Evolutionary conservation across 257 asterid genomes (phyloP).

Genomic region (Craterostigma plantagineum): DNA sequence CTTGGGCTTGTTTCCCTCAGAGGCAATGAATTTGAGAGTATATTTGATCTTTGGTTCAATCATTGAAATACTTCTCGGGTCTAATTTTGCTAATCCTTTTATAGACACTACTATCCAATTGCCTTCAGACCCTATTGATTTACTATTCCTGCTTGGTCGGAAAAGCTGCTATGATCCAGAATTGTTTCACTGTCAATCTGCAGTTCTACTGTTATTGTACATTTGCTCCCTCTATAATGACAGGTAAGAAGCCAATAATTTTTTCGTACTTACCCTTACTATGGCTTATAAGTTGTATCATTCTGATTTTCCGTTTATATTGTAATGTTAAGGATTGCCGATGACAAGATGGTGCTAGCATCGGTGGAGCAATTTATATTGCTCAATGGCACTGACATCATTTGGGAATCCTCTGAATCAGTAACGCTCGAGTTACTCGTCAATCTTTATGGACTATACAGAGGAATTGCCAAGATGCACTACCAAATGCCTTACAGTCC

Average conservation of each 20-base stretch:
- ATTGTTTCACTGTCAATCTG: constrained; percentile 47
- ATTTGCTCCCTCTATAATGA: constrained; percentile 65
- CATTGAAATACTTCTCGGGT: constrained; percentile 49
- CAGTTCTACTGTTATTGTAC: constrained; percentile 53
- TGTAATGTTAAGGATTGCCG: constrained; percentile 43
- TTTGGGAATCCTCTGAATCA: constrained; percentile 20
- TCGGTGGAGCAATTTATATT: constrained; percentile 85
- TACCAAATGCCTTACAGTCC: constrained; percentile 80
- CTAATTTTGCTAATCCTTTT: constrained; percentile 48
- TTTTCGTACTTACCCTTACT: neutral
- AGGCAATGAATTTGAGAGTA: constrained; percentile 45
- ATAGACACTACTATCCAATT: constrained; percentile 45
- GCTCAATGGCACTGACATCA: constrained; percentile 37
- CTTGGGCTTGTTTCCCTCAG: constrained; percentile 71
- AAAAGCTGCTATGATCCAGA: constrained; percentile 42
- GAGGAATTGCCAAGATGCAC: constrained; percentile 63
- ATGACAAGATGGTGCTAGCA: constrained; percentile 68
- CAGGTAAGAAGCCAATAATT: constrained; percentile 30
- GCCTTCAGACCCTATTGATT: constrained; percentile 81
- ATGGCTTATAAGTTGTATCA: neutral
- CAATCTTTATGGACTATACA: constrained; percentile 57
- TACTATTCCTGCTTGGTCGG: constrained; percentile 82
- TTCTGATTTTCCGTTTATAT: neutral
- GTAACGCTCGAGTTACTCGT: constrained; percentile 33
- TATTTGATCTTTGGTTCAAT: constrained; percentile 49